Conservation (phyloP, 2,329 filamentous ascomycete species). For the Aspergillus amoenus region DNA sequence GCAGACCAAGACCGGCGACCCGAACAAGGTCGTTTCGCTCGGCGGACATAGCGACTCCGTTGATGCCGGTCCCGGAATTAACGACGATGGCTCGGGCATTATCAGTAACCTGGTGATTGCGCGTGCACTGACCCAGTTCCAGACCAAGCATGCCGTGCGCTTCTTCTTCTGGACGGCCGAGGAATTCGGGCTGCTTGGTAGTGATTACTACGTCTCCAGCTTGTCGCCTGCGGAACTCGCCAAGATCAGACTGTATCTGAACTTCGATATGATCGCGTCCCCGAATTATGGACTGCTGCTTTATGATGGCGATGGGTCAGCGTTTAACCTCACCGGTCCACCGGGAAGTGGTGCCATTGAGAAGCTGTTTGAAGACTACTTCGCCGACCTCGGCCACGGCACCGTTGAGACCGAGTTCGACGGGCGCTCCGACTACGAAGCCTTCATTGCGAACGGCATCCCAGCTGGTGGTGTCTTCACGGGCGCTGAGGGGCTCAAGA, state of each 20-base stretch:
- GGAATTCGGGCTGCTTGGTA: conserved; percentile 64
- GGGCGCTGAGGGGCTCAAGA: conserved; percentile 75
- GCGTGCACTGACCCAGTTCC: conserved; percentile 66
- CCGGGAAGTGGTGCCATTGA: conserved; percentile 67
- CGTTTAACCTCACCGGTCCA: conserved; percentile 55
- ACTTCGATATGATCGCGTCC: conserved; percentile 69
- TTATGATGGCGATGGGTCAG: conserved; percentile 51
- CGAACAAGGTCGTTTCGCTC: conserved; percentile 57
- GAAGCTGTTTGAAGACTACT: conserved; percentile 67
- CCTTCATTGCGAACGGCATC: conserved; percentile 71
- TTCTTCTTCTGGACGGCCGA: conserved; percentile 66
- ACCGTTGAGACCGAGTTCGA: conserved; percentile 73
- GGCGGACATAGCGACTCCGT: conserved; percentile 63
- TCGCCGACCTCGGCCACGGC: conserved; percentile 60
- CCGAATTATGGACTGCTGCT: conserved; percentile 57
- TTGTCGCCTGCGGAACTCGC: conserved; percentile 51
- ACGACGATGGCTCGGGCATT: conserved; percentile 72
- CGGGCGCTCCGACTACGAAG: conserved; percentile 76
- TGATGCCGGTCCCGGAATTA: conserved; percentile 66
- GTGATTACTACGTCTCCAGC: conserved; percentile 55
- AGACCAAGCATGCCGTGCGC: conserved; percentile 67
- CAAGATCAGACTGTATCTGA: conserved; percentile 66
- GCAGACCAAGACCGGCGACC: conserved; percentile 57
- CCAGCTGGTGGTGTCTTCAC: conserved; percentile 76
- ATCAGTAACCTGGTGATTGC: conserved; percentile 60